Percentiles rank a stretch among this genome's conserved stretches.
Evolutionary conservation across 2,329 filamentous ascomycete species (phyloP).

Genomic region (Penicillium sclerotigenum): DNA sequence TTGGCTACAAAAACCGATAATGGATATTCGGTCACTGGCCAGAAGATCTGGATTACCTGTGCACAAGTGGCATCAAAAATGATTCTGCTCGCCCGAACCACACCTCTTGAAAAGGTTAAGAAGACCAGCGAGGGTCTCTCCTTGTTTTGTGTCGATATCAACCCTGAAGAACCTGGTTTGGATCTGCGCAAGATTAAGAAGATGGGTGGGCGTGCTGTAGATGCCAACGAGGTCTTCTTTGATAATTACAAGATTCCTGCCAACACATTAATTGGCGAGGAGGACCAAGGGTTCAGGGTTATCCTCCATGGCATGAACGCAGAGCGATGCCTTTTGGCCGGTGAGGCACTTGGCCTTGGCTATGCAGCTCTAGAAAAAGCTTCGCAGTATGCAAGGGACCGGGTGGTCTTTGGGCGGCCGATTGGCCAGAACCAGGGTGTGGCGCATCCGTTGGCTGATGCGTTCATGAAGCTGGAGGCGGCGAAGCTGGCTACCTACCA

Average conservation of each 20-base stretch:
- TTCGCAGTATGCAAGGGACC: conserved; percentile 61
- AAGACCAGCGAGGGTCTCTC: conserved; percentile 74
- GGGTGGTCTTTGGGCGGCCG: conserved; percentile 58
- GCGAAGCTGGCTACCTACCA: conserved; percentile 62
- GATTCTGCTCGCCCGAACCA: conserved; percentile 77
- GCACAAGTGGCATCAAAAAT: conserved; percentile 80
- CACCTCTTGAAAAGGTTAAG: conserved; percentile 61
- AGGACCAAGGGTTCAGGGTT: conserved; percentile 75
- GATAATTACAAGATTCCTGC: conserved; percentile 69
- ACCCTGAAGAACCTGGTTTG: conserved; percentile 58
- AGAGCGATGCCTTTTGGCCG: conserved; percentile 70
- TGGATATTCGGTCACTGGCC: conserved; percentile 66
- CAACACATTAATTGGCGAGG: conserved; percentile 64
- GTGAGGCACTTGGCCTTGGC: conserved; percentile 75
- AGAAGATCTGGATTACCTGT: conserved; percentile 88
- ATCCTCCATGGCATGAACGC: conserved; percentile 79
- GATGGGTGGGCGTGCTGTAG: conserved; percentile 79
- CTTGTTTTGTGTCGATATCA: conserved; percentile 75
- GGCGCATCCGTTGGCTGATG: conserved; percentile 56
- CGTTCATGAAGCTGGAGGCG: conserved; percentile 61
- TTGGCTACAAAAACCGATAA: conserved; percentile 59
- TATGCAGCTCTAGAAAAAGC: conserved; percentile 67
- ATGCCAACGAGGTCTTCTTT: conserved; percentile 86
- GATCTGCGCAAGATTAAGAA: conserved; percentile 73
- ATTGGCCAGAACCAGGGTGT: conserved; percentile 62